phyloP scores from a whole-genome alignment of 1,284 basidiomycete species.

The Leccinum pachyderme region DNA sequence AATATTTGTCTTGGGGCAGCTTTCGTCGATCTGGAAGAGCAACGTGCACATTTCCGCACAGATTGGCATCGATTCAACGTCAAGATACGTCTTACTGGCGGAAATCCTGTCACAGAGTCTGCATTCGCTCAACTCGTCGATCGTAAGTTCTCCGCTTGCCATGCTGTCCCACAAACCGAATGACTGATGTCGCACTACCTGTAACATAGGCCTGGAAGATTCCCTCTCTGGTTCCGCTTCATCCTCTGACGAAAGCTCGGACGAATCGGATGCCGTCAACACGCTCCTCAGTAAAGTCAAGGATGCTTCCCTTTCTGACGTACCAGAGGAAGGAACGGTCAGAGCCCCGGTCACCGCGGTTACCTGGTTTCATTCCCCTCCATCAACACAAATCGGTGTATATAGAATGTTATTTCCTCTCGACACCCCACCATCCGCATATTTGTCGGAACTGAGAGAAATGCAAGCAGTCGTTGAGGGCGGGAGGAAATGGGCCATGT shows the following conservation, averaged over 20 bases:
- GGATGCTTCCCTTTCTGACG: constrained; percentile 44
- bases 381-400: constrained; percentile 83
- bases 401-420: constrained; percentile 76
- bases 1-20: constrained; percentile 71
- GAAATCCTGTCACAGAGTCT: constrained; percentile 61
- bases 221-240: constrained; percentile 89
- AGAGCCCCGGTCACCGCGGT: constrained; percentile 70
- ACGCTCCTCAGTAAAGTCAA: constrained; percentile 66
- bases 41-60: constrained; percentile 86
- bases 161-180: not conserved
- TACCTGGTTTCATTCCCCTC: constrained; percentile 86
- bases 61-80: constrained; percentile 99
- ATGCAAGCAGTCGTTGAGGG: constrained; percentile 63
- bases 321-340: constrained; percentile 41
- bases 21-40: constrained; percentile 79
- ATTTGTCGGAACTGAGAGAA: constrained; percentile 57
- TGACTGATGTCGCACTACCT: not conserved
- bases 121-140: constrained; percentile 79
- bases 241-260: constrained; percentile 49
- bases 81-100: constrained; percentile 70
- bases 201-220: constrained; percentile 68
- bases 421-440: constrained; percentile 40
- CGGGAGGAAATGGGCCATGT: constrained; percentile 86
- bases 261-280: constrained; percentile 65
- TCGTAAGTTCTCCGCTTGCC: constrained; percentile 43